A percentile compares a stretch with the other conserved stretches of the same genome.
Conservation (phyloP, 1,139 yeast genomes). For the Scheffersomyces quercinus region DNA sequence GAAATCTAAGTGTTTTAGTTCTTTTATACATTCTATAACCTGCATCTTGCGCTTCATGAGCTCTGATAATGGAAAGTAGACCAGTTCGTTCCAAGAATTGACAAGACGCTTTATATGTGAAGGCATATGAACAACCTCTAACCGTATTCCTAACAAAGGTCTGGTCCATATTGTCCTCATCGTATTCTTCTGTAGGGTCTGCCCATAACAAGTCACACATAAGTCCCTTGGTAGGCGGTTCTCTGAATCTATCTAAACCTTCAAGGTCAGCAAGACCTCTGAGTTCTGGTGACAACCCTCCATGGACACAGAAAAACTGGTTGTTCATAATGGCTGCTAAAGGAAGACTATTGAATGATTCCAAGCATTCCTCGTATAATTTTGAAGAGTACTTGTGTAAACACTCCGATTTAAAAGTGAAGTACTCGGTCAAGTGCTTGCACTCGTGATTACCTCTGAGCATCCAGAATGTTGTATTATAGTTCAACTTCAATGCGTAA, state of each 20-base stretch:
- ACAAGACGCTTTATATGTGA: slow-evolving; percentile 82
- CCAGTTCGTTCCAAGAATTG: slow-evolving; percentile 79
- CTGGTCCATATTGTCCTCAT: slow-evolving; percentile 58
- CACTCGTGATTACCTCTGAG: slow-evolving; percentile 96
- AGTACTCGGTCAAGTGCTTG: slow-evolving; percentile 88
- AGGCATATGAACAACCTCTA: slow-evolving; percentile 92
- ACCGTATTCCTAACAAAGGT: slow-evolving; percentile 67
- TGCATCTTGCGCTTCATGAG: slow-evolving; percentile 98
- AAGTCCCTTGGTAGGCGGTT: slow-evolving; percentile 91
- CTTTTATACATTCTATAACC: slow-evolving; percentile 94
- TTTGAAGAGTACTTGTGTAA: slow-evolving; percentile 72
- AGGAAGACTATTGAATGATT: slow-evolving; percentile 85
- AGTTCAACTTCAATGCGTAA: slow-evolving; percentile 78
- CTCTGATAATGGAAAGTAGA: slow-evolving; percentile 80
- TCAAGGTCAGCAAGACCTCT: slow-evolving; percentile 69
- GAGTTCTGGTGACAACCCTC: slow-evolving; percentile 91
- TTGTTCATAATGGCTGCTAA: slow-evolving; percentile 92
- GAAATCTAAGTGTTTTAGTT: slow-evolving; percentile 87
- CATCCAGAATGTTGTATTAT: slow-evolving; percentile 76
- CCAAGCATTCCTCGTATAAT: slow-evolving; percentile 75
- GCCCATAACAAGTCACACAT: slow-evolving; percentile 98
- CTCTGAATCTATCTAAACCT: slow-evolving; percentile 75
- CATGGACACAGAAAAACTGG: slow-evolving; percentile 95
- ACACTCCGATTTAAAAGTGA: slow-evolving; percentile 91
- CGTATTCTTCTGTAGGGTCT: slow-evolving; percentile 90